Conservation (phyloP, 805 yeast species). For the Wickerhamia fluorescens region DNA sequence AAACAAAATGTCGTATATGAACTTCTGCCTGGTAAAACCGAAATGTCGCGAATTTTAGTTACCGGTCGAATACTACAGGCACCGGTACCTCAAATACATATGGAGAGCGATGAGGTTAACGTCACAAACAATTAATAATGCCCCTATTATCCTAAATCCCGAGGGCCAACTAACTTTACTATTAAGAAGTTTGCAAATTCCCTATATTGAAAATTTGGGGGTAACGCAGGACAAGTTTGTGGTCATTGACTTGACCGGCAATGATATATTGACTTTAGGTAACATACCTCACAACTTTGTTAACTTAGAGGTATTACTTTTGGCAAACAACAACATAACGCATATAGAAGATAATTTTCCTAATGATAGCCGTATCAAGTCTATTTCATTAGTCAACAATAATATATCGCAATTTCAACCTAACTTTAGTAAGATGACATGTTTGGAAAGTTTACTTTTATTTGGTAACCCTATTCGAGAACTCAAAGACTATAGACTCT, state of each 20-base stretch:
- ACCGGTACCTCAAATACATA: no score
- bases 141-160: slow-evolving; percentile 28
- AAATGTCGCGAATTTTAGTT: no score
- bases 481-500: slow-evolving; percentile 48
- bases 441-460: slow-evolving; percentile 44
- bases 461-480: slow-evolving; percentile 51
- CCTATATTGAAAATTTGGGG: slow-evolving; percentile 30
- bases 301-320: slow-evolving; percentile 45
- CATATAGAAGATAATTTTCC: slow-evolving; percentile 28
- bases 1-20: no score
- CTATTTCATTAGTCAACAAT: slow-evolving; percentile 49
- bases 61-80: no score
- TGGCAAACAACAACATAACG: slow-evolving; percentile 57
- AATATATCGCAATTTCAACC: slow-evolving; percentile 37
- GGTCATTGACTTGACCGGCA: slow-evolving; percentile 69
- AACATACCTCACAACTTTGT: slow-evolving; percentile 35
- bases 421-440: slow-evolving; percentile 28
- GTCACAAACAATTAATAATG: slow-evolving; percentile 20
- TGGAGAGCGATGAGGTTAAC: slow-evolving; percentile 33
- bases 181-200: slow-evolving; percentile 26
- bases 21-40: no score
- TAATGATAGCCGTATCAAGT: slow-evolving; percentile 33
- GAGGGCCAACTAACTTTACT: slow-evolving; percentile 28
- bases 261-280: slow-evolving; percentile 53
- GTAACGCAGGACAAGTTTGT: slow-evolving; percentile 30